Base-by-base conservation (phyloP, 2,329 filamentous ascomycete species). In the Leptographium galeiforme region DNA sequence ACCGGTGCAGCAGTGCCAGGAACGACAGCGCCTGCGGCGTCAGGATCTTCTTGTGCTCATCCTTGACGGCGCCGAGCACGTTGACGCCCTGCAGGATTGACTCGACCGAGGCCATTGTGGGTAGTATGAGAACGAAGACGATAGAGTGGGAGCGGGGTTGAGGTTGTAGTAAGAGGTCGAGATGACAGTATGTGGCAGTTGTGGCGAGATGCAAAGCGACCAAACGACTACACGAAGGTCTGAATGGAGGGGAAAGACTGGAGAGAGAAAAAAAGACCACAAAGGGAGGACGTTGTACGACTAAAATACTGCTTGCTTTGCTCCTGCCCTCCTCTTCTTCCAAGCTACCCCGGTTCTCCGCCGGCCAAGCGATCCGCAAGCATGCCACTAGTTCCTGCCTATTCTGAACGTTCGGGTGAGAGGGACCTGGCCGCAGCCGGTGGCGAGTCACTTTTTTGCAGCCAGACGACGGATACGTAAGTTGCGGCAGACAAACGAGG, bases 1-100 rank as follows among this genome's bases (percentile, higher is more conserved):
- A 89, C 66, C 91, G 85, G 74, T 98, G 93, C 64, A 98, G 81
- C 59, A 96, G 84, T 40, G 91, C 87, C 57, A 98, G 81, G 76
- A 97, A 98, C 58, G 89, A 86, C 59, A 88, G 83, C 53, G 91
- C 91, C 60, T 94, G 81, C 62, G 89, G 91, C 58, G 83, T 95
- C 60, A 97, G 80, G 68, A 98, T 94, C 77, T 95, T 91, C 73
- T 82, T 82, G 68, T 90, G 85, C 62, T 84, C 74, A 56, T 91
- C 82, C 64, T 82, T 82, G 66, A 97, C 73, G 57, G 79, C 70
- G 64, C 89, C 91, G 63, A 89, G 83, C 76, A 97, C 81, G 70
- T 83, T 81, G 65, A 96, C 90, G 70, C 89, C 89, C 69, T 89
- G 83, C 61, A 96, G 84, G 66, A 95, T 86, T 59, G 77, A 72